Conservation (phyloP, 2,329 filamentous ascomycete genomes). For the Penicillium sp. region DNA sequence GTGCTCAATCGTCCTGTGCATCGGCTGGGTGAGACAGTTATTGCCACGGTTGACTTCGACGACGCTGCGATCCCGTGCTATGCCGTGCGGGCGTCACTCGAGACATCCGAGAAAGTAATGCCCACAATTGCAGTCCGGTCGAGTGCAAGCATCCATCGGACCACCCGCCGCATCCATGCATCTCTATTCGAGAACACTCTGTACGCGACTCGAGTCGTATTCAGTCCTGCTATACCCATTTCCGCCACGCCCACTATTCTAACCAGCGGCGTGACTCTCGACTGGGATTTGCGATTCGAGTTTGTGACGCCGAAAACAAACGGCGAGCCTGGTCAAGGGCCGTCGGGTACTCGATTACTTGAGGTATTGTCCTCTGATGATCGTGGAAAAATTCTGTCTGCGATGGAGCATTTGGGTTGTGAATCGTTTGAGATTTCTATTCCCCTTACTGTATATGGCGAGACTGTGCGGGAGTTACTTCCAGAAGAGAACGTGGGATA, state of each 20-base stretch:
- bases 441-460: constrained; percentile 76
- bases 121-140: constrained; percentile 80
- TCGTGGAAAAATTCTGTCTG: constrained; percentile 74
- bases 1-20: constrained; percentile 88
- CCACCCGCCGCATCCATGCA: constrained; percentile 80
- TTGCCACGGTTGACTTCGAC: constrained; percentile 80
- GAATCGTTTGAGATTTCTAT: constrained; percentile 92
- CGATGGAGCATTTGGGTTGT: constrained; percentile 75
- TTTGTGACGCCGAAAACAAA: constrained; percentile 76
- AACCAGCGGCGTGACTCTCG: constrained; percentile 82
- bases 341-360: constrained; percentile 60
- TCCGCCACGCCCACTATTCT: constrained; percentile 87
- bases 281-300: constrained; percentile 88
- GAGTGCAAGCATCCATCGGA: constrained; percentile 80
- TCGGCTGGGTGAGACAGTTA: constrained; percentile 83
- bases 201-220: constrained; percentile 76
- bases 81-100: constrained; percentile 79
- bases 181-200: constrained; percentile 80
- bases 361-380: constrained; percentile 81
- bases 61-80: constrained; percentile 80
- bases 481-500: constrained; percentile 47
- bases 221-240: constrained; percentile 80
- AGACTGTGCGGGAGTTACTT: constrained; percentile 51
- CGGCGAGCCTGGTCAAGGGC: constrained; percentile 42
- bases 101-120: constrained; percentile 84